These are phyloP conservation scores for Botrytis medusae DNA, from an alignment of 2,329 filamentous ascomycete species.

Conservation along the genomic window DNA sequence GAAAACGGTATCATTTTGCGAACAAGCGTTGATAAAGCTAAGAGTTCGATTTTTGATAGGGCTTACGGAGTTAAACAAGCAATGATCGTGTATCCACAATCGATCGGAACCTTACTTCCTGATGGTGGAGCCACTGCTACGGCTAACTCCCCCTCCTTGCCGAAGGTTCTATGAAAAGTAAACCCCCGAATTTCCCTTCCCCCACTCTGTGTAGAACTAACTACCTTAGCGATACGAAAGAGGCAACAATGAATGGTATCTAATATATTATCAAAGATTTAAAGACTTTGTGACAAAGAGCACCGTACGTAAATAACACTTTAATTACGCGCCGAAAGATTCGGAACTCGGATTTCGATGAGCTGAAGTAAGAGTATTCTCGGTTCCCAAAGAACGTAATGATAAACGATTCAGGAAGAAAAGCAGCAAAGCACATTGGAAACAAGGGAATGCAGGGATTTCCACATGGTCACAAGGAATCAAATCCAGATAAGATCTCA, in stretches of 20 bases:
- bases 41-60: not conserved
- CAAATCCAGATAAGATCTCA: conserved; percentile 2
- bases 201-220: not conserved
- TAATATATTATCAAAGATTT: not conserved
- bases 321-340: not conserved
- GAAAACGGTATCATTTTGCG: not conserved
- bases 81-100: conserved; percentile 6
- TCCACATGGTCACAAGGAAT: conserved; percentile 3
- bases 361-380: not conserved
- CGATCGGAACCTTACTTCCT: not conserved
- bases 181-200: too few relatives aligned
- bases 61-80: not conserved
- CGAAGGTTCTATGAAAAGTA: not conserved
- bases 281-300: not conserved
- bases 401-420: not conserved
- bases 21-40: not conserved
- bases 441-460: not conserved
- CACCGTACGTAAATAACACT: not conserved
- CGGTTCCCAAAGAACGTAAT: not conserved
- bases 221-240: not conserved
- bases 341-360: not conserved
- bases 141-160: not conserved
- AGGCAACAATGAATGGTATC: not conserved
- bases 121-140: not conserved
- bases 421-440: not conserved